Conservation (phyloP, 1,139 yeast species). For the Candida buenavistaensis region DNA sequence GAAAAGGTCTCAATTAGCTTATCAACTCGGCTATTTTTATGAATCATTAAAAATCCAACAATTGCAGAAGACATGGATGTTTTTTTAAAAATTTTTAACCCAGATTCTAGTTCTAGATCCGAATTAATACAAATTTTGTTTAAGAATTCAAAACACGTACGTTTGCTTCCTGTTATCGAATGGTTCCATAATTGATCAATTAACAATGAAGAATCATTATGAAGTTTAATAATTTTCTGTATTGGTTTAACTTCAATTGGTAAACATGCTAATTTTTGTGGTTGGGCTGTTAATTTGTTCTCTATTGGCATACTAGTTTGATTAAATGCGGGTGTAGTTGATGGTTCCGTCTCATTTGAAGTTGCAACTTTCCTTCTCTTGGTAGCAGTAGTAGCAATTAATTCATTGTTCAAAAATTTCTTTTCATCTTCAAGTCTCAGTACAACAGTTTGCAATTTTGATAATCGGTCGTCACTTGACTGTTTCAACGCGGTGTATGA, state of each 20-base stretch:
- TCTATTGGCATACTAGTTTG: not conserved
- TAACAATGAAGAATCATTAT: conserved; percentile 36
- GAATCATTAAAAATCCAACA: conserved; percentile 37
- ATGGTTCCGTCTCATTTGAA: not conserved
- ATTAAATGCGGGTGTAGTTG: conserved; percentile 1
- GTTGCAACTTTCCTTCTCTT: conserved; percentile 9
- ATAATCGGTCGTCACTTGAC: conserved; percentile 43
- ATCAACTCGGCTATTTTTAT: conserved; percentile 46
- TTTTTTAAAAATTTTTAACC: conserved; percentile 28
- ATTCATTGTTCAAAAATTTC: conserved; percentile 55
- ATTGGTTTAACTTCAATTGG: conserved; percentile 3
- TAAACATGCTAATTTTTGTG: not conserved
- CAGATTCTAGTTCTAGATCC: conserved; percentile 29
- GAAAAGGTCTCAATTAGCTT: conserved; percentile 41
- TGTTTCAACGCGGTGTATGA: conserved; percentile 29
- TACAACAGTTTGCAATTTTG: conserved; percentile 42
- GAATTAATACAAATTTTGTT: conserved; percentile 44
- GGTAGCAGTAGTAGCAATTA: conserved; percentile 23
- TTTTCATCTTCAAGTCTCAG: conserved; percentile 68
- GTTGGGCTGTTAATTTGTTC: not conserved
- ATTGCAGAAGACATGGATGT: conserved; percentile 34
- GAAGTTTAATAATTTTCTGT: conserved; percentile 24
- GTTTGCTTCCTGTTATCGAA: conserved; percentile 49
- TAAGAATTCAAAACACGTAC: conserved; percentile 51
- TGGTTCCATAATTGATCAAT: conserved; percentile 39